Evolutionary conservation across 208 protist genomes (phyloP), one percentile per base, ranked within the genome.

Genomic region (Angomonas ambiguus): DNA sequence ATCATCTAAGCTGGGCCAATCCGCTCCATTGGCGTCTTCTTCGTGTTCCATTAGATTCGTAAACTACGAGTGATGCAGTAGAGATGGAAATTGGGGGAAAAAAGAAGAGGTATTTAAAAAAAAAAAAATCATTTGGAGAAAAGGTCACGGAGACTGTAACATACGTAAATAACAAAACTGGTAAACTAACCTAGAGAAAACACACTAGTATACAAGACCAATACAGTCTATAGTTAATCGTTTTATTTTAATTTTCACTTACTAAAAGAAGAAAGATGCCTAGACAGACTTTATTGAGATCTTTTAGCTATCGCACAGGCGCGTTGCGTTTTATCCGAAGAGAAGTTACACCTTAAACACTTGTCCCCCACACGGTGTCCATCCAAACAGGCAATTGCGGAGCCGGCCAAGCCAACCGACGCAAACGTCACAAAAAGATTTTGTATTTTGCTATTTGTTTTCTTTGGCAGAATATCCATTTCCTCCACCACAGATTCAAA

Each of bases 391-490:
- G 79, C 59, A 18, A 78, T 68, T 1, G 76, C 74, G 42, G 63
- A 84, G 32, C 72, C 78, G 1, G 86, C 86, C 13, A 85, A 49
- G 10, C 80, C 61, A 6, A 85, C 79, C 11, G 80, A 85, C 5
- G 77, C 75, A 25, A 95, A 67, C 16, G 79, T 87, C 33, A 95
- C 77, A 61, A 84, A 95, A 76, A 91, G 85, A 80, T 93, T 76
- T 27, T 80, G 80, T 34, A 85, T 76, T 62, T 79, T 86, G 18
- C 72, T 72, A 10, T 72, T 38, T 22, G 80, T 80, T 70, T 85
- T 89, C 24, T 55, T 58, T 4, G 79, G 75, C 11, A 95, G 65
- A 49, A 93, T 74, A 59, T 93, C 84, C 13, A 95, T 80, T 58
- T 85, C 74, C 49, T 93, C 82, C 48, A 93, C 76, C 41, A 81